Percentiles rank a stretch among this genome's conserved stretches.
phyloP scores from a whole-genome alignment of 225 moss, liverwort and hornwort species.

The Pleurozium schreberi region DNA sequence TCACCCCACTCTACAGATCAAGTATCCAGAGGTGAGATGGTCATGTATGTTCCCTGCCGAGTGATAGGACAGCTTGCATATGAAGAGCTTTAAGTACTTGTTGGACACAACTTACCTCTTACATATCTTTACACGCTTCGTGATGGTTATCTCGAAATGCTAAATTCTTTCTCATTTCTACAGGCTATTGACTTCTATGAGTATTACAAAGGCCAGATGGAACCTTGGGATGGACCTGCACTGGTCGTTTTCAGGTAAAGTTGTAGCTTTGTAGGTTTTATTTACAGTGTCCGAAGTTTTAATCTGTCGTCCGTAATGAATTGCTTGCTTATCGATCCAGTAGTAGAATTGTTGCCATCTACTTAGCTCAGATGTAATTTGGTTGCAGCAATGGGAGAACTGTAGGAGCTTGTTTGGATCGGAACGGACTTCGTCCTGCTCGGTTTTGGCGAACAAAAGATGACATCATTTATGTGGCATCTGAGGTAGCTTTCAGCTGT shows the following conservation, averaged over 20 bases:
- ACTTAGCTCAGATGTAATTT: background rate
- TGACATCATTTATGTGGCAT: conserved; percentile 80
- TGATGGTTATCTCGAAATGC: background rate
- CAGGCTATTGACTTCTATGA: conserved; percentile 70
- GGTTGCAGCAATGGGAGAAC: conserved; percentile 45
- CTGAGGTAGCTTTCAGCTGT: conserved; percentile 44
- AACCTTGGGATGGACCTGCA: conserved; percentile 94
- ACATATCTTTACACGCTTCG: background rate
- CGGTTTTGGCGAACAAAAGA: conserved; percentile 80
- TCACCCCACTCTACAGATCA: conserved; percentile 67
- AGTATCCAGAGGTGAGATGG: conserved; percentile 67
- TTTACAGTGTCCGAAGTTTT: background rate
- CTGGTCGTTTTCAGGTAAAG: conserved; percentile 66
- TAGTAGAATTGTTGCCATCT: background rate
- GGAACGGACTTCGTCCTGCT: conserved; percentile 87
- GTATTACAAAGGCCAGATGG: conserved; percentile 93
- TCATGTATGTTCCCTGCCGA: background rate
- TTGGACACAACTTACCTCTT: background rate
- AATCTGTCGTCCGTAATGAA: background rate
- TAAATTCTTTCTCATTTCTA: background rate
- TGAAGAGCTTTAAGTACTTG: background rate
- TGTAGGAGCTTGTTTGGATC: conserved; percentile 86
- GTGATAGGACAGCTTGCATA: background rate
- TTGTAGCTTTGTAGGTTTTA: background rate
- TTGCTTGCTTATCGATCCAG: background rate